These are phyloP conservation scores for Quercus agrifolia DNA, from an alignment of 306 rosid species.

Conservation along the genomic window DNA sequence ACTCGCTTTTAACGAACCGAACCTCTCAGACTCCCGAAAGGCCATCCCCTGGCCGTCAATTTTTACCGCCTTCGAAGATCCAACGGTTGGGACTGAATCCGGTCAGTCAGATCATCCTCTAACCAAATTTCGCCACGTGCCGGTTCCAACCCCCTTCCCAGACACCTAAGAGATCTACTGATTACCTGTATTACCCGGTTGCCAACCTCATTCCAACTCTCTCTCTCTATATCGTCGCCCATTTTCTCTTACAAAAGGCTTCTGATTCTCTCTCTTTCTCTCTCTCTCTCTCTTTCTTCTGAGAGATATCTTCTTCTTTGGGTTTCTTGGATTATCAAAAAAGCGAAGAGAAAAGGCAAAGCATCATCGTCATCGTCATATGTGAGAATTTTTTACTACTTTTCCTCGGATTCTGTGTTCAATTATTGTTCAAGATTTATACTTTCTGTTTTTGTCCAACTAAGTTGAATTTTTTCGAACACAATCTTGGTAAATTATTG, in stretches of 20 bases:
- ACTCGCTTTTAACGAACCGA: not conserved
- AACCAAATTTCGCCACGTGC: slow-evolving; percentile 36
- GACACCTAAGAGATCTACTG: slow-evolving; percentile 23
- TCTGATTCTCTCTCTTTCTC: slow-evolving; percentile 16
- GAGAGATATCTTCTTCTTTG: slow-evolving; percentile 10
- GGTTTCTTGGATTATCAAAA: slow-evolving; percentile 17
- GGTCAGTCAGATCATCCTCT: slow-evolving; percentile 9
- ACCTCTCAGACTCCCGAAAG: slow-evolving; percentile 20
- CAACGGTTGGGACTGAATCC: slow-evolving; percentile 44
- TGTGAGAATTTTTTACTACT: not conserved
- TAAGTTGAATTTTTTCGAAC: not conserved
- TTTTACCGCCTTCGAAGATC: slow-evolving; percentile 9
- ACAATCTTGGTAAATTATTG: not conserved
- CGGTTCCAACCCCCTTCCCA: slow-evolving; percentile 13
- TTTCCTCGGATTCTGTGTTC: not conserved
- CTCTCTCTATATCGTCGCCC: slow-evolving; percentile 13
- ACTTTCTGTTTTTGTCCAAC: not conserved
- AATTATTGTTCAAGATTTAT: not conserved
- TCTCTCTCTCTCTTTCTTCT: not conserved
- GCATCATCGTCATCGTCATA: not conserved
- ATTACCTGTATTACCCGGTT: slow-evolving; percentile 51
- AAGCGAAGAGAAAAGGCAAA: not conserved
- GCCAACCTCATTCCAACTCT: slow-evolving; percentile 29
- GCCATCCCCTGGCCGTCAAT: slow-evolving; percentile 21
- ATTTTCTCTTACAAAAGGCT: slow-evolving; percentile 5